Evolutionary conservation across 2,329 filamentous ascomycete species (phyloP).

Genomic region (Clonostachys byssicola): DNA sequence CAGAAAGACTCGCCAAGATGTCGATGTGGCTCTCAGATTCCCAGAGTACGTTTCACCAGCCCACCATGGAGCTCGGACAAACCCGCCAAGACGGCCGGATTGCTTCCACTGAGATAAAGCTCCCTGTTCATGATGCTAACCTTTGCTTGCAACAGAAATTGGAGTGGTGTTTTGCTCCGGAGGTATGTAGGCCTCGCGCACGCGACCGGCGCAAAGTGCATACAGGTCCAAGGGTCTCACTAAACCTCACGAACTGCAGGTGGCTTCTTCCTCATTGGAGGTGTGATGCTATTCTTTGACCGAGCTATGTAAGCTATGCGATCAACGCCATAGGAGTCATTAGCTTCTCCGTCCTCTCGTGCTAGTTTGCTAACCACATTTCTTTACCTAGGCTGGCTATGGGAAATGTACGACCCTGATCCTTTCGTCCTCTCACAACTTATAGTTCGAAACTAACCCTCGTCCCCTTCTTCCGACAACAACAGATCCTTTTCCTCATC

Average conservation of each 20-base stretch:
- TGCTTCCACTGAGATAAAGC: not conserved
- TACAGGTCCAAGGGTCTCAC: not conserved
- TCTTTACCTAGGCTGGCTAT: constrained; percentile 71
- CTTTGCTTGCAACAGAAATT: constrained; percentile 61
- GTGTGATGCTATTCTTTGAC: constrained; percentile 97
- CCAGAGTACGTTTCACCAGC: constrained; percentile 66
- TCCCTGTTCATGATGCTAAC: constrained; percentile 19
- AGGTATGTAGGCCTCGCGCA: constrained; percentile 56
- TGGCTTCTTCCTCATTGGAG: constrained; percentile 90
- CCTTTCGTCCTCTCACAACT: constrained; percentile 3
- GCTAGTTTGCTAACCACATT: constrained; percentile 8
- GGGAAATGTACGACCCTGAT: constrained; percentile 70
- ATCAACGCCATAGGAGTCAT: no score
- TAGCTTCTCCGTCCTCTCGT: not conserved
- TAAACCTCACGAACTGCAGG: constrained; percentile 44
- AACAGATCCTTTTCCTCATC: constrained; percentile 92
- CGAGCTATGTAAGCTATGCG: constrained; percentile 70
- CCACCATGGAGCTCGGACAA: constrained; percentile 3
- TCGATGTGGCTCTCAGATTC: constrained; percentile 96
- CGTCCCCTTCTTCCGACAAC: constrained; percentile 7
- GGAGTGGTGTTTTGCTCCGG: constrained; percentile 97
- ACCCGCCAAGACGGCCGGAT: not conserved
- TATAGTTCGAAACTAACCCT: constrained; percentile 7
- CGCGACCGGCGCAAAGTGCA: not conserved
- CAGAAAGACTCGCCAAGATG: constrained; percentile 43